Evolutionary conservation across 75 land plant genomes (phyloP), one percentile per base, ranked within the genome.

Genomic region (Azolla pinnata): DNA sequence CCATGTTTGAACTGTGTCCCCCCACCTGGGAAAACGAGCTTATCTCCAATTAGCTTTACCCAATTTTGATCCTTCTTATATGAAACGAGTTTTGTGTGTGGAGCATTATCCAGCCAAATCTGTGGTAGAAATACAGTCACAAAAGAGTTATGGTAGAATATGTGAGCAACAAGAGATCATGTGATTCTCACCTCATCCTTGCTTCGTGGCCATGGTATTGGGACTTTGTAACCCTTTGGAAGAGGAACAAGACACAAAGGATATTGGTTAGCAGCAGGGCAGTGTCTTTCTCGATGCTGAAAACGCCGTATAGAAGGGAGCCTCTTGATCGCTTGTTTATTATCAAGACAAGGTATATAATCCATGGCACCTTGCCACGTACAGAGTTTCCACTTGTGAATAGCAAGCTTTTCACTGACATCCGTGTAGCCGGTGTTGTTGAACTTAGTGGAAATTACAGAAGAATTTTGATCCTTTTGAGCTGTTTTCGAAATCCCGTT

Each of bases 301-400:
- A 65, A 83, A 64, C 82, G 86, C 31, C 64, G 68, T 0, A 72
- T 68, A 25, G 65, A 62, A 14, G 16, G 61, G 3, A 76, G 70
- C 3, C 58, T 58, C 53, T 51, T 54, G 2, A 83, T 77, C 16
- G 76, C 84, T 33, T 68, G 57, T 8, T 50, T 54, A 64, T 83
- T 83, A 66, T 83, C 86, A n/a, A 83, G 68, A 48, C 86, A 83
- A 25, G 86, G 86, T 25, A 83, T 83, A 59, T 73, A 83, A 56
- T 81, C 86, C 14, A 74, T 63, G 29, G 85, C 76, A 56, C 66
- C 70, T 8, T 53, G 57, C 38, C 64, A 60, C 31, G 49, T 66
- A 59, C 86, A 83, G 10, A 73, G 50, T 46, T 81, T 66, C 86
- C 86, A 83, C 16, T 50, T 27, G 42, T 59, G 25, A 30, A 14